Base-by-base conservation (phyloP, 1,139 yeast species). In the Candida gigantensis region DNA sequence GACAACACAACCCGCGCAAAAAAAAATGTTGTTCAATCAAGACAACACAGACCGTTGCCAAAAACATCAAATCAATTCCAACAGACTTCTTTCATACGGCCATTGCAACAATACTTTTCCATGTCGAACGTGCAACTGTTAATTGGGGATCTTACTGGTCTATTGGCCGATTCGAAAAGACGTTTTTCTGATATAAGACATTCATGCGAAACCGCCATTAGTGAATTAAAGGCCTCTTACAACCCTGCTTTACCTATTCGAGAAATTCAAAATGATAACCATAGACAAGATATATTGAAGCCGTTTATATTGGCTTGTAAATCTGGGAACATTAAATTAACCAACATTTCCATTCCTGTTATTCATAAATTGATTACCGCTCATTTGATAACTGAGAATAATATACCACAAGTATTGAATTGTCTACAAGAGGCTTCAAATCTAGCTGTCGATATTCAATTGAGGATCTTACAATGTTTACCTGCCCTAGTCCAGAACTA, bases 391-490 rank as follows among this genome's bases (percentile, higher is more conserved):
- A 80, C 88, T 0, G 59, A 68, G 1, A 61, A 66, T 2, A 72
- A 77, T 39, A 58, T 86, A 18, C 67, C 68, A 18, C 57, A 73
- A 5, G 68, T 89, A 5, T 62, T 90, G 21, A 81, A 77, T 24
- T 81, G 92, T 0, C 68, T 90, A 26, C 65, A 68, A 27, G 94
- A 85, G 40, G 87, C 95, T 0, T 76, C 94, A 0, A 82, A 80
- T 50, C 65, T 85, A 28, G 87, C 94, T 0, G 71, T 78, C 21
- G 97, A 92, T 35, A 84, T 87, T 32, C 97, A 90, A 57, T 70
- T 92, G 43, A 83, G 89, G 51, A 83, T 89, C n/a, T 64, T 92
- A 24, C 98, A 92, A 62, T 72, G 88, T 20, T 67, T 90, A 21
- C 97, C 97, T 0, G 70, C 82, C 2, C 63, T 90, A 26, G 77